Conservation (phyloP, 805 yeast genomes). For the Starmerella bombicola region DNA sequence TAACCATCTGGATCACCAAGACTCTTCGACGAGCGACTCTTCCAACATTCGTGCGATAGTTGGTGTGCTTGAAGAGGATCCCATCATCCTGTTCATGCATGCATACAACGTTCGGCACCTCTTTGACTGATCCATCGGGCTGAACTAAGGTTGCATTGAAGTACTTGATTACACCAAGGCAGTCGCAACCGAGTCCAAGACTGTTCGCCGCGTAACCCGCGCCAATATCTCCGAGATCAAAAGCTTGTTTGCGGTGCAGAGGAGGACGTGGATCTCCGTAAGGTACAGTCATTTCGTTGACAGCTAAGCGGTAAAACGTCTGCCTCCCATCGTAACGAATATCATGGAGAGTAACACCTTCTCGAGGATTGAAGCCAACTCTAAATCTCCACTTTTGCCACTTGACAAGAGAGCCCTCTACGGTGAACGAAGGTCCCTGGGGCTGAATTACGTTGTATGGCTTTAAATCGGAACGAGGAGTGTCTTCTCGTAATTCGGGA, state of each 20-base stretch:
- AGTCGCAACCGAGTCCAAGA: constrained; percentile 63
- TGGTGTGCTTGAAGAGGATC: constrained; percentile 61
- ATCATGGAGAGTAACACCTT: constrained; percentile 65
- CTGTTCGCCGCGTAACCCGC: constrained; percentile 63
- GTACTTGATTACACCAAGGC: constrained; percentile 68
- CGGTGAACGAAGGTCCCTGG: constrained; percentile 61
- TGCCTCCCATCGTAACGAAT: constrained; percentile 66
- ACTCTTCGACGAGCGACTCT: constrained; percentile 66
- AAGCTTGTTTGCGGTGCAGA: constrained; percentile 74
- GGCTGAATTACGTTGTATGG: constrained; percentile 73
- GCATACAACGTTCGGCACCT: constrained; percentile 60
- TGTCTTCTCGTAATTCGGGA: constrained; percentile 51
- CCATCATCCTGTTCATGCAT: constrained; percentile 81
- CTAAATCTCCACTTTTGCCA: constrained; percentile 84
- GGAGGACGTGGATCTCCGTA: constrained; percentile 77
- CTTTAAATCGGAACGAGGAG: constrained; percentile 48
- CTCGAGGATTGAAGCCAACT: constrained; percentile 57
- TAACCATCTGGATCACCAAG: constrained; percentile 65
- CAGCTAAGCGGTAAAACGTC: constrained; percentile 54
- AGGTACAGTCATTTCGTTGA: constrained; percentile 79
- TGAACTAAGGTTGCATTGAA: constrained; percentile 47
- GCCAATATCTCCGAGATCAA: constrained; percentile 74
- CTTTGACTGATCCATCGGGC: constrained; percentile 47
- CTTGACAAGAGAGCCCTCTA: constrained; percentile 46
- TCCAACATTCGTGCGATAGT: constrained; percentile 64